phyloP scores from a whole-genome alignment of 208 protist genomes.

The Angomonas ambiguus region DNA sequence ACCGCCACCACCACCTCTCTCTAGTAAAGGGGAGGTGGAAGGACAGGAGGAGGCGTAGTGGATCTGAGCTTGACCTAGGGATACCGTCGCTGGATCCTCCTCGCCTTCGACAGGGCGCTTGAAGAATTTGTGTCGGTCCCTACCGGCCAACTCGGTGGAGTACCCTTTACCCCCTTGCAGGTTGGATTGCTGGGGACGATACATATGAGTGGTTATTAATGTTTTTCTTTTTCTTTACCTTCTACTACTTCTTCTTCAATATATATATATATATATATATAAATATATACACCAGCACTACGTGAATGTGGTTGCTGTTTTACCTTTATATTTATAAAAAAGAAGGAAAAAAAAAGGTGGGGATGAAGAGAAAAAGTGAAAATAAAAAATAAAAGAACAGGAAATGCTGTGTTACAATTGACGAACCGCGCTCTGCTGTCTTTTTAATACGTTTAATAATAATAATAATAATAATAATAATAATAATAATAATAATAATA shows the following conservation, averaged over 20 bases:
- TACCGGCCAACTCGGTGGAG: slow-evolving; percentile 71
- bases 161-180: slow-evolving; percentile 53
- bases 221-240: no score
- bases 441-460: no score
- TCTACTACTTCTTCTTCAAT: slow-evolving; percentile 14
- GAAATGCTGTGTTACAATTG: no score
- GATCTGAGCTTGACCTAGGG: slow-evolving; percentile 10
- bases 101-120: slow-evolving; percentile 61
- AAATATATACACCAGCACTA: neutral
- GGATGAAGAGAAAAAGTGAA: slow-evolving; percentile 10
- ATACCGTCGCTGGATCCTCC: neutral
- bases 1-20: neutral
- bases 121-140: slow-evolving; percentile 87
- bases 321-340: neutral
- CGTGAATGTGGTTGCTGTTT: no score
- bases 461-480: neutral
- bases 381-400: no score
- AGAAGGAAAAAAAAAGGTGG: slow-evolving; percentile 3
- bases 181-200: slow-evolving; percentile 23
- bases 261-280: neutral
- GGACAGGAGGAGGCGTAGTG: slow-evolving; percentile 21
- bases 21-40: slow-evolving; percentile 3
- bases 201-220: no score
- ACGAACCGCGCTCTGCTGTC: no score
- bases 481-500: slow-evolving; percentile 17